phyloP scores from a whole-genome alignment of 2,329 filamentous ascomycete genomes.

The Claviceps africana region DNA sequence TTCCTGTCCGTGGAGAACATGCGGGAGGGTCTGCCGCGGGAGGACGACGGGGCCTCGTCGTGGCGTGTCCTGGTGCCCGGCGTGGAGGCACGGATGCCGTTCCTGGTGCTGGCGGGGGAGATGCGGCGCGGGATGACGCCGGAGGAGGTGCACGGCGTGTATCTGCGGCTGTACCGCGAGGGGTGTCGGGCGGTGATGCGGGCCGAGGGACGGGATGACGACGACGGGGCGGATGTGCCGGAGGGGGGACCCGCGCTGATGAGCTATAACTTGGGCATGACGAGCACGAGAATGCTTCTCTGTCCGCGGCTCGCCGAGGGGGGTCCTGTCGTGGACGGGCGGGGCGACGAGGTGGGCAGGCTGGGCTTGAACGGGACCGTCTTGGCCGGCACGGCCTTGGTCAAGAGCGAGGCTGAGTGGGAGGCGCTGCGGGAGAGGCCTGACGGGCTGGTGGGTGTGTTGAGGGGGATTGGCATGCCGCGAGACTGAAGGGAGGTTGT shows the following conservation, averaged over 20 bases:
- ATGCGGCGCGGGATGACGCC: slow-evolving; percentile 21
- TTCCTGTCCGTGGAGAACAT: slow-evolving; percentile 53
- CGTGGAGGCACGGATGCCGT: slow-evolving; percentile 22
- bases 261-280: slow-evolving; percentile 52
- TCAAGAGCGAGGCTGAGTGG: slow-evolving; percentile 46
- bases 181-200: slow-evolving; percentile 26
- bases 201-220: too few species aligned
- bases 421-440: slow-evolving; percentile 31
- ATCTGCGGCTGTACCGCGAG: slow-evolving; percentile 33
- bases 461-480: slow-evolving; percentile 18
- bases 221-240: too few species aligned
- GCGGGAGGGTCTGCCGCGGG: slow-evolving; percentile 42
- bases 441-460: slow-evolving; percentile 5
- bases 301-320: slow-evolving; percentile 43
- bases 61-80: slow-evolving; percentile 37
- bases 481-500: too few species aligned
- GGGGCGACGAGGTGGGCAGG: slow-evolving; percentile 24
- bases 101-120: slow-evolving; percentile 28
- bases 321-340: slow-evolving; percentile 14
- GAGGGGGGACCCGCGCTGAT: slow-evolving; percentile 32
- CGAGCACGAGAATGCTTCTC: slow-evolving; percentile 35
- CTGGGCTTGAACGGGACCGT: slow-evolving; percentile 47
- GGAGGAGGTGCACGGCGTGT: slow-evolving; percentile 25
- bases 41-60: slow-evolving; percentile 4
- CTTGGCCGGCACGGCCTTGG: slow-evolving; percentile 49